Evolutionary conservation across 257 asterid genomes (phyloP).

Genomic region (Thymus quinquecostatus): DNA sequence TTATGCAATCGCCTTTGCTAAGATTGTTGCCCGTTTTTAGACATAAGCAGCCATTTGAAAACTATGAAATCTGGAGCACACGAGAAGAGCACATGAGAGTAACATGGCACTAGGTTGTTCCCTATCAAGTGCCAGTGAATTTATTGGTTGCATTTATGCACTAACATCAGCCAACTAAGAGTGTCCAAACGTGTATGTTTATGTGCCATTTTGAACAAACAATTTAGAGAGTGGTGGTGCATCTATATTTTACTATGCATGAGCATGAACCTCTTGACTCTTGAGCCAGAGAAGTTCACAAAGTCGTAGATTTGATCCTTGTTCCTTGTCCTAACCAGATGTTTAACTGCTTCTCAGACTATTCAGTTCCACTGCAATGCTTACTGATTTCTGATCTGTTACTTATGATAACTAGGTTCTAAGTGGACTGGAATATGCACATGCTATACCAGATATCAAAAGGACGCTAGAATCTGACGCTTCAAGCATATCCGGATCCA

Average conservation of each 20-base stretch:
- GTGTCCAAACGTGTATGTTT: neutral
- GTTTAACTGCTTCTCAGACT: conserved; percentile 53
- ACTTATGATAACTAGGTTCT: conserved; percentile 64
- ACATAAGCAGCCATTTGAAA: too few relatives aligned
- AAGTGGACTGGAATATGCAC: conserved; percentile 84
- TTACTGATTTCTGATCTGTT: conserved; percentile 29
- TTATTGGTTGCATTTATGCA: neutral
- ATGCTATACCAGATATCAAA: conserved; percentile 70
- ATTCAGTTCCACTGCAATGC: conserved; percentile 9
- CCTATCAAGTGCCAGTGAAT: too few relatives aligned
- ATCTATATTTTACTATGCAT: neutral
- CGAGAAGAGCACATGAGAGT: too few relatives aligned
- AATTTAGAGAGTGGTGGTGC: neutral
- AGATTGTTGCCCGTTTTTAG: too few relatives aligned
- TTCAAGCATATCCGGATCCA: conserved; percentile 36
- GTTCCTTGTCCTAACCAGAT: conserved; percentile 49
- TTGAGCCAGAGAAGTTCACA: conserved; percentile 14
- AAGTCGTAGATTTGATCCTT: conserved; percentile 14
- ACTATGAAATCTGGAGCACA: too few relatives aligned
- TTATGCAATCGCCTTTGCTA: too few relatives aligned
- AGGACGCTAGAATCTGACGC: conserved; percentile 35
- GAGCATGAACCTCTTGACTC: neutral
- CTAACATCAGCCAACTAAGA: neutral
- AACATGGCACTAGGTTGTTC: neutral
- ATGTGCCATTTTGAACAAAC: neutral